phyloP scores from a whole-genome alignment of 805 yeast genomes.

The Candida verbasci region DNA sequence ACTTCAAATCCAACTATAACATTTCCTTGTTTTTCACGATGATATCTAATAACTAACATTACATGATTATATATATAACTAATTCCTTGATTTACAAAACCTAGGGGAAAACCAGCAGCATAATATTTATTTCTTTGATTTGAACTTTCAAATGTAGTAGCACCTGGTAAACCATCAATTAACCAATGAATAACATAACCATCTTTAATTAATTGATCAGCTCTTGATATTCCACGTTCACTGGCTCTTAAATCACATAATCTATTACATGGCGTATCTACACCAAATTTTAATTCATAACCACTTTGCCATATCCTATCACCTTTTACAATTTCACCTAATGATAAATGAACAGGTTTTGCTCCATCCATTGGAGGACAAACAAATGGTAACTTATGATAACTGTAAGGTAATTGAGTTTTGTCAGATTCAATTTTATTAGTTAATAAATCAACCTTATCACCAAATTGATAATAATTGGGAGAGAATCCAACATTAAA shows the following conservation, averaged over 20 bases:
- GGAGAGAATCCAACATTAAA: constrained; percentile 28
- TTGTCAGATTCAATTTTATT: constrained; percentile 76
- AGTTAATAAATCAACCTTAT: constrained; percentile 63
- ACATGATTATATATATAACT: constrained; percentile 74
- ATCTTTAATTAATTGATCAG: constrained; percentile 56
- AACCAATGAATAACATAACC: constrained; percentile 83
- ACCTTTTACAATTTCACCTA: constrained; percentile 77
- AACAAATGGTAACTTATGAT: constrained; percentile 73
- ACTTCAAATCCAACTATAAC: constrained; percentile 87
- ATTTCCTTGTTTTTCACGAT: constrained; percentile 40
- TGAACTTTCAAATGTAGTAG: constrained; percentile 69
- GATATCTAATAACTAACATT: constrained; percentile 74
- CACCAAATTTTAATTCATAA: constrained; percentile 57
- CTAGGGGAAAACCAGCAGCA: constrained; percentile 83
- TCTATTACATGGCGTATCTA: constrained; percentile 61
- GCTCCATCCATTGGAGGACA: constrained; percentile 59
- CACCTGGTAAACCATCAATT: constrained; percentile 81
- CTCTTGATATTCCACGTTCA: constrained; percentile 48
- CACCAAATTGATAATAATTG: constrained; percentile 43
- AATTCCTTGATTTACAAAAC: constrained; percentile 54
- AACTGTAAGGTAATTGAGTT: constrained; percentile 74
- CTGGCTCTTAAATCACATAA: constrained; percentile 64
- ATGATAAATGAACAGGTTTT: constrained; percentile 61
- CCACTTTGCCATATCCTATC: constrained; percentile 77
- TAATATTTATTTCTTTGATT: constrained; percentile 63